A percentile compares a stretch with the other conserved stretches of the same genome.
Evolutionary conservation across 805 yeast species (phyloP).

Genomic region (Metschnikowia peoriensis): DNA sequence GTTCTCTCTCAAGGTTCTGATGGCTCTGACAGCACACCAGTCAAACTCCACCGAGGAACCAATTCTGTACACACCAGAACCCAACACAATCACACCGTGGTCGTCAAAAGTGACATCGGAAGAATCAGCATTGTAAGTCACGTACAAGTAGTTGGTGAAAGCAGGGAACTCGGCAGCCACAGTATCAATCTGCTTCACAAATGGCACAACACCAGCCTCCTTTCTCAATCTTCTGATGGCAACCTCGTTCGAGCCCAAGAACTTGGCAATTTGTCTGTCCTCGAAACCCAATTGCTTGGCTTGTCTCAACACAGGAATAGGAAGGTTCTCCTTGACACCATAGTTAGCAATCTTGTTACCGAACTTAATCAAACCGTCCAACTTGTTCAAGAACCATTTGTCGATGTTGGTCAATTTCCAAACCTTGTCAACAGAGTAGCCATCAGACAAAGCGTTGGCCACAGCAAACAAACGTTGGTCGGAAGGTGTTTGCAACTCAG

Average conservation of each 20-base stretch:
- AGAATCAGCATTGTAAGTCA: constrained; percentile 89
- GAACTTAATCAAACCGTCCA: constrained; percentile 69
- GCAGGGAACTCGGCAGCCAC: constrained; percentile 99
- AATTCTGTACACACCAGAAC: constrained; percentile 98
- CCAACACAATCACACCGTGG: constrained; percentile 91
- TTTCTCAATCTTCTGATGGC: constrained; percentile 87
- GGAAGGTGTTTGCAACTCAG: constrained; percentile 94
- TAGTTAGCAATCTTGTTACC: constrained; percentile 59
- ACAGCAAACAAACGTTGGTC: constrained; percentile 95
- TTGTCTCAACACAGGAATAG: constrained; percentile 62
- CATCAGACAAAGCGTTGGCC: constrained; percentile 88
- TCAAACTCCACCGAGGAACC: constrained; percentile 99
- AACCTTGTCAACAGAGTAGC: constrained; percentile 88
- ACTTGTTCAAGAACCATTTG: constrained; percentile 92
- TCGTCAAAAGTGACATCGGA: constrained; percentile 88
- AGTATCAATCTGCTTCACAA: constrained; percentile 95
- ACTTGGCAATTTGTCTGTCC: constrained; percentile 92
- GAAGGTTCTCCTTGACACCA: constrained; percentile 59
- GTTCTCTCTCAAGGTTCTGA: constrained; percentile 84
- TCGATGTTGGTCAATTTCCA: constrained; percentile 91
- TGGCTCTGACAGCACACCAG: constrained; percentile 99
- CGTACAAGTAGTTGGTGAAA: constrained; percentile 86
- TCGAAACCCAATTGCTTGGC: constrained; percentile 97
- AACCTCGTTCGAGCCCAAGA: constrained; percentile 84
- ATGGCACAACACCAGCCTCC: constrained; percentile 83